Conservation (phyloP, 805 yeast species). For the Candida maesae region DNA sequence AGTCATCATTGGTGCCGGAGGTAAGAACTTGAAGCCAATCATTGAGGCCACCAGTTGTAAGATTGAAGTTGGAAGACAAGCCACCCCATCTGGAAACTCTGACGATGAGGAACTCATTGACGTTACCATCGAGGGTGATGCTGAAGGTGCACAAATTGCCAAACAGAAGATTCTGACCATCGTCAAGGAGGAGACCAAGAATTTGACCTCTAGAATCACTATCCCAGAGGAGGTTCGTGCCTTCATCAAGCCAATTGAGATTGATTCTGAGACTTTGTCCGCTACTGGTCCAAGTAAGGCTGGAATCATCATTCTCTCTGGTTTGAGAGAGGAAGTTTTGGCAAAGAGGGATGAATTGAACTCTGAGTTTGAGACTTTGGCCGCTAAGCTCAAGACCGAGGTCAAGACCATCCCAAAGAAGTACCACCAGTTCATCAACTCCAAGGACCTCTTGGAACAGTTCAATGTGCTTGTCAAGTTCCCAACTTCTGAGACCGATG, state of each 20-base stretch:
- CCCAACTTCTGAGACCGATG: slow-evolving; percentile 43
- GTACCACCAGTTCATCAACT: slow-evolving; percentile 67
- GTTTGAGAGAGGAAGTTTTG: slow-evolving; percentile 65
- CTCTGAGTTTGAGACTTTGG: slow-evolving; percentile 41
- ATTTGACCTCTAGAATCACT: slow-evolving; percentile 45
- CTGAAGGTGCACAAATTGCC: slow-evolving; percentile 76
- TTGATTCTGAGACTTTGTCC: slow-evolving; percentile 27
- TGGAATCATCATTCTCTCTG: slow-evolving; percentile 53
- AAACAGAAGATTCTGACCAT: slow-evolving; percentile 64
- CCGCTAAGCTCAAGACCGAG: slow-evolving; percentile 44
- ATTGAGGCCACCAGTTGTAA: slow-evolving; percentile 62
- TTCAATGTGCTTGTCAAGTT: slow-evolving; percentile 54
- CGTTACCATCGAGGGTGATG: slow-evolving; percentile 76
- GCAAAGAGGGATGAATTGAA: slow-evolving; percentile 51
- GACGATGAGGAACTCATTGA: slow-evolving; percentile 51
- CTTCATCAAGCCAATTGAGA: slow-evolving; percentile 30
- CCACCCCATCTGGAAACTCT: slow-evolving; percentile 47
- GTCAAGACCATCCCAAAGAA: slow-evolving; percentile 60
- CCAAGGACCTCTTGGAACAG: slow-evolving; percentile 46
- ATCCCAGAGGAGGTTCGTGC: slow-evolving; percentile 35
- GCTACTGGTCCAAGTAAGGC: slow-evolving; percentile 32
- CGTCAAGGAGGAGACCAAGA: slow-evolving; percentile 71
- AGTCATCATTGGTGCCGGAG: slow-evolving; percentile 82
- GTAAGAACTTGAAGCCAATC: slow-evolving; percentile 76
- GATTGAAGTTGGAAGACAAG: slow-evolving; percentile 59